Percentiles rank a stretch among this genome's conserved stretches.
Evolutionary conservation across 306 rosid genomes (phyloP).

Genomic region (Hippophae tibetana): DNA sequence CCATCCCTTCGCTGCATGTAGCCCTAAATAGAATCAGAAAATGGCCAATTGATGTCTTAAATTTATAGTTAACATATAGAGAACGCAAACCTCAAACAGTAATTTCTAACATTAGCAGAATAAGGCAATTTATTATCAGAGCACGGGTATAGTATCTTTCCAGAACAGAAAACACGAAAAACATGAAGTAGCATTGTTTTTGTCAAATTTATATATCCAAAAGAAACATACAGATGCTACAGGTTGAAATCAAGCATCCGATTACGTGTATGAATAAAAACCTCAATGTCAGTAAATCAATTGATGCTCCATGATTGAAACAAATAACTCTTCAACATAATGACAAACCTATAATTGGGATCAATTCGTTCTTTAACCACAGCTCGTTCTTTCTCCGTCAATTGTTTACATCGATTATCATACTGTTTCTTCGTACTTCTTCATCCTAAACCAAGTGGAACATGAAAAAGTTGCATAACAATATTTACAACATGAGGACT

Average conservation of each 20-base stretch:
- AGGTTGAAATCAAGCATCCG: too few relatives aligned
- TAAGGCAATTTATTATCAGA: too few relatives aligned
- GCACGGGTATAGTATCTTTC: too few relatives aligned
- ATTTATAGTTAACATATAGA: slow-evolving; percentile 9
- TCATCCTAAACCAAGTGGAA: slow-evolving; percentile 40
- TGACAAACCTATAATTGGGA: slow-evolving; percentile 60
- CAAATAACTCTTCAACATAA: neutral
- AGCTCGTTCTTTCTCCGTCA: slow-evolving; percentile 57
- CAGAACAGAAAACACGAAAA: too few relatives aligned
- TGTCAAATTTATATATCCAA: too few relatives aligned
- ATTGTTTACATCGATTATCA: slow-evolving; percentile 62
- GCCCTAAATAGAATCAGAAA: slow-evolving; percentile 64
- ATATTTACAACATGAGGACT: slow-evolving; percentile 3
- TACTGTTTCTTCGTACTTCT: slow-evolving; percentile 63
- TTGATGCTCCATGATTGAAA: neutral
- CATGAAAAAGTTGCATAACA: neutral
- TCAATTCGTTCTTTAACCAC: slow-evolving; percentile 65
- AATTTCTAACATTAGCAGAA: too few relatives aligned
- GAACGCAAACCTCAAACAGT: neutral
- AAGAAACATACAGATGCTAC: too few relatives aligned
- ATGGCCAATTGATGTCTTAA: slow-evolving; percentile 28
- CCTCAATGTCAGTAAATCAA: too few relatives aligned
- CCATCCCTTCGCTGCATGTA: slow-evolving; percentile 97
- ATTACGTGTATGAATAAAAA: too few relatives aligned
- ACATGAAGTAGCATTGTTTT: too few relatives aligned